Percentiles rank a stretch among this genome's conserved stretches.
Conservation (phyloP, 352 stramenopile species). For the Phytophthora boehmeriae region DNA sequence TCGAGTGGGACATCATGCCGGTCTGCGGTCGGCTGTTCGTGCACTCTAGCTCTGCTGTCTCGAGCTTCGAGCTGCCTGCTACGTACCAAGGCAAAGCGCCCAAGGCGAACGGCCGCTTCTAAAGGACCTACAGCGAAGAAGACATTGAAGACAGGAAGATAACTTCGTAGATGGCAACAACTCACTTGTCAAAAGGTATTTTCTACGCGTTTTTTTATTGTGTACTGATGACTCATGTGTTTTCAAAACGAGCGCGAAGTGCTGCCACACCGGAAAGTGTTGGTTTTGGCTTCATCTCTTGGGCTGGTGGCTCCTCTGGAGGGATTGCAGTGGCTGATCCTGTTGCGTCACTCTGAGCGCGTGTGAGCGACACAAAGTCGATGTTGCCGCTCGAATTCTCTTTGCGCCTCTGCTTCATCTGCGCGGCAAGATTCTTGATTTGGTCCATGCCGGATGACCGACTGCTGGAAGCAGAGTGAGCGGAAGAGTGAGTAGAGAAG, state of each 20-base stretch:
- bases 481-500: slow-evolving; percentile 11
- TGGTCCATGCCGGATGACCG: slow-evolving; percentile 53
- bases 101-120: slow-evolving; percentile 39
- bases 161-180: slow-evolving; percentile 16
- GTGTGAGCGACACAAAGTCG: slow-evolving; percentile 28
- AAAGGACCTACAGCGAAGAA: slow-evolving; percentile 8
- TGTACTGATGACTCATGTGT: slow-evolving; percentile 37
- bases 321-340: slow-evolving; percentile 14
- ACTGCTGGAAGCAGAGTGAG: slow-evolving; percentile 18
- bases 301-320: slow-evolving; percentile 12
- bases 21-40: slow-evolving; percentile 82
- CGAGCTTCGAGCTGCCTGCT: slow-evolving; percentile 64
- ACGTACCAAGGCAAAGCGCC: slow-evolving; percentile 75
- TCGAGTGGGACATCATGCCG: slow-evolving; percentile 90
- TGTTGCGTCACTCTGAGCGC: slow-evolving; percentile 31
- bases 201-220: slow-evolving; percentile 11
- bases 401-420: slow-evolving; percentile 77
- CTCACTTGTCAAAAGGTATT: neutral
- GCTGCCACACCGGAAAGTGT: slow-evolving; percentile 65
- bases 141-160: neutral
- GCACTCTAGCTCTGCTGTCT: slow-evolving; percentile 49
- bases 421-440: slow-evolving; percentile 72
- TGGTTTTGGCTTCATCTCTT: slow-evolving; percentile 29
- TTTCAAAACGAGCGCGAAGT: slow-evolving; percentile 77
- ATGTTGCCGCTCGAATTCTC: slow-evolving; percentile 30